A percentile compares a stretch with the other conserved stretches of the same genome.
These are phyloP conservation scores for Prunus mume DNA, from an alignment of 306 rosid species.

Conservation along the genomic window DNA sequence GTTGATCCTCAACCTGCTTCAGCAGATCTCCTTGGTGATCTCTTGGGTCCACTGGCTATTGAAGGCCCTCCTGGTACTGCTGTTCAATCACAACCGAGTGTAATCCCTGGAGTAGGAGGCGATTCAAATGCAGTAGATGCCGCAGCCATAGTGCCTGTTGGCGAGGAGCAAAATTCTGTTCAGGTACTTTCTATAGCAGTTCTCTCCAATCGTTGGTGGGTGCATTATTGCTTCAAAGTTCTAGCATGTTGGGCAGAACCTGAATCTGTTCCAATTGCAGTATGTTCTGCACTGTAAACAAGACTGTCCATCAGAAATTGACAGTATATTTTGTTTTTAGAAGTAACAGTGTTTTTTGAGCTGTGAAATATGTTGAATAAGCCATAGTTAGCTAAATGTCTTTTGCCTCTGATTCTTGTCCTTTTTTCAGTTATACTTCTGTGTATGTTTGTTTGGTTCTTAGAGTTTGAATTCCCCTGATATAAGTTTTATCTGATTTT, in stretches of 20 bases:
- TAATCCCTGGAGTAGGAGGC: constrained; percentile 51
- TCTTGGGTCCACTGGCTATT: constrained; percentile 91
- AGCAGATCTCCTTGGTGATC: constrained; percentile 75
- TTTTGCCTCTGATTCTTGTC: not conserved
- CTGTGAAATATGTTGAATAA: not conserved
- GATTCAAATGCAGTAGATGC: constrained; percentile 50
- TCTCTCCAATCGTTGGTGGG: not conserved
- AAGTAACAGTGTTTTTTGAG: not conserved
- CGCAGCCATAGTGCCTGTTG: constrained; percentile 88
- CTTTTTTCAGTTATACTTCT: not conserved
- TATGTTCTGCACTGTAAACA: not conserved
- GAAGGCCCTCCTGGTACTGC: constrained; percentile 78
- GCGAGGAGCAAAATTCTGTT: constrained; percentile 68
- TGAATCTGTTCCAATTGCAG: not conserved
- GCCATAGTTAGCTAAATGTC: not conserved
- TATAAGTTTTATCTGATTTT: not conserved
- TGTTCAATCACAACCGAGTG: constrained; percentile 40
- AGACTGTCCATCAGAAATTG: not conserved
- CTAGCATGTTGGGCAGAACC: not conserved
- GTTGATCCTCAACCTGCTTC: constrained; percentile 60
- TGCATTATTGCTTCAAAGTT: constrained; percentile 9
- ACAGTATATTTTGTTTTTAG: not conserved
- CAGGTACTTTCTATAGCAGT: constrained; percentile 49
- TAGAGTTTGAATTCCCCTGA: too few species aligned
- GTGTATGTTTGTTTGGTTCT: not conserved